Evolutionary conservation across 768 basidiomycete species (phyloP).

Genomic region (Phanerodontia chrysosporium): DNA sequence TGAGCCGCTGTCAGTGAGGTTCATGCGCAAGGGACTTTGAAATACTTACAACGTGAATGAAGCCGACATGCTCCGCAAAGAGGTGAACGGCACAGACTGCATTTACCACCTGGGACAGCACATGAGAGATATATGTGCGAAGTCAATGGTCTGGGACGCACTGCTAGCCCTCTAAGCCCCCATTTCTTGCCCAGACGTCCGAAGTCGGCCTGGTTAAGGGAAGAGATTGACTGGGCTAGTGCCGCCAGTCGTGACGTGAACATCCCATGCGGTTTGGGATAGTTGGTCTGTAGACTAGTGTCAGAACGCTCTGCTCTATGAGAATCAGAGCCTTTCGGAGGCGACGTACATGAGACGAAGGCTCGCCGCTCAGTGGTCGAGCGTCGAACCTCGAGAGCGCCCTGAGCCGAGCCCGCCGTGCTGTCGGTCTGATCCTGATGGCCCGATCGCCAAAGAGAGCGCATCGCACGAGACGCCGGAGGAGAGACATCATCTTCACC

Average conservation of each 20-base stretch:
- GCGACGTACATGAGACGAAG: too few relatives aligned
- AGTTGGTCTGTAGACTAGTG: background rate
- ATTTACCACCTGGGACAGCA: slow-evolving; percentile 45
- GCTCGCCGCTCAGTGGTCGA: too few relatives aligned
- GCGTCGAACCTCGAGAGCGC: background rate
- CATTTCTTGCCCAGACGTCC: slow-evolving; percentile 4
- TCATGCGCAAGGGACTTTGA: slow-evolving; percentile 3
- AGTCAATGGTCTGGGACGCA: background rate
- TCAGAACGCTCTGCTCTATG: too few relatives aligned
- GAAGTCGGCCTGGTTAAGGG: slow-evolving; percentile 2
- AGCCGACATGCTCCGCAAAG: slow-evolving; percentile 57
- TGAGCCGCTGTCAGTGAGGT: slow-evolving; percentile 1
- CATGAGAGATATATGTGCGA: background rate
- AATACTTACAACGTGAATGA: slow-evolving; percentile 44
- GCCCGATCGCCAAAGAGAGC: background rate
- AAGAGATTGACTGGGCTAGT: background rate
- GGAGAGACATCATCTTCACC: background rate
- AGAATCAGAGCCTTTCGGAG: too few relatives aligned
- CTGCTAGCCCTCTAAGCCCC: slow-evolving; percentile 8
- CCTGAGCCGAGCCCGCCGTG: background rate
- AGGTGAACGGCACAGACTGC: slow-evolving; percentile 56
- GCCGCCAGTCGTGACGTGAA: slow-evolving; percentile 5
- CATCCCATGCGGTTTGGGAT: background rate
- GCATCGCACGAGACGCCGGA: background rate
- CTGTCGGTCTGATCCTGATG: background rate